Evolutionary conservation across 1,284 basidiomycete species (phyloP).

Genomic region (Spongiforma sp.): DNA sequence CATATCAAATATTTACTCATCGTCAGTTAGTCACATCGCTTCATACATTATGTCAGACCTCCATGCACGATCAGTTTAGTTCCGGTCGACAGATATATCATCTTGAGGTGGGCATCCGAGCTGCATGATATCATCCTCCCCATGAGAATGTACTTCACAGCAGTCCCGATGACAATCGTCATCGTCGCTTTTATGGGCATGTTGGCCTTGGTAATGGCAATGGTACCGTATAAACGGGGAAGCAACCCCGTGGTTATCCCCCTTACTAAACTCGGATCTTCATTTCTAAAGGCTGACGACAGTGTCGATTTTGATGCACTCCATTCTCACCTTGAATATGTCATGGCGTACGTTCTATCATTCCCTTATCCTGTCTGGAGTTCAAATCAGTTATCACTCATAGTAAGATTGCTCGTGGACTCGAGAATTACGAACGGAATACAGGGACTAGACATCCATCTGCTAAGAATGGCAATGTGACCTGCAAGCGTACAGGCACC

Average conservation of each 20-base stretch:
- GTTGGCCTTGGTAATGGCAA: no score
- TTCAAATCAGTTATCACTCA: background rate
- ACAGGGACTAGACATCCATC: background rate
- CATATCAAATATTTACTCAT: no score
- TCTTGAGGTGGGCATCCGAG: no score
- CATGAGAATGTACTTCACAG: no score
- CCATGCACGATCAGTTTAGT: no score
- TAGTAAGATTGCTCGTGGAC: background rate
- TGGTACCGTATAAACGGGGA: no score
- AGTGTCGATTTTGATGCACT: background rate
- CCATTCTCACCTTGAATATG: background rate
- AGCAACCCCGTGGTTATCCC: background rate
- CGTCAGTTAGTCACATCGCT: no score
- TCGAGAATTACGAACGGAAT: background rate
- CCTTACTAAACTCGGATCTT: background rate
- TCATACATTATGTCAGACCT: no score
- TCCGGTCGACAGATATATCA: no score
- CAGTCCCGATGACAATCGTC: no score
- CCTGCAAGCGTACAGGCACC: background rate
- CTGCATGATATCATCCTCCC: no score
- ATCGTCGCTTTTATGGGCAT: no score
- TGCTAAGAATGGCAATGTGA: background rate
- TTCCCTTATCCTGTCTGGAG: background rate
- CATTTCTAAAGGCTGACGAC: background rate
- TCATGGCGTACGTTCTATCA: background rate